Percentiles rank a stretch among this genome's conserved stretches.
These are phyloP conservation scores for Clonostachys solani DNA, from an alignment of 2,329 filamentous ascomycete species.

Conservation along the genomic window DNA sequence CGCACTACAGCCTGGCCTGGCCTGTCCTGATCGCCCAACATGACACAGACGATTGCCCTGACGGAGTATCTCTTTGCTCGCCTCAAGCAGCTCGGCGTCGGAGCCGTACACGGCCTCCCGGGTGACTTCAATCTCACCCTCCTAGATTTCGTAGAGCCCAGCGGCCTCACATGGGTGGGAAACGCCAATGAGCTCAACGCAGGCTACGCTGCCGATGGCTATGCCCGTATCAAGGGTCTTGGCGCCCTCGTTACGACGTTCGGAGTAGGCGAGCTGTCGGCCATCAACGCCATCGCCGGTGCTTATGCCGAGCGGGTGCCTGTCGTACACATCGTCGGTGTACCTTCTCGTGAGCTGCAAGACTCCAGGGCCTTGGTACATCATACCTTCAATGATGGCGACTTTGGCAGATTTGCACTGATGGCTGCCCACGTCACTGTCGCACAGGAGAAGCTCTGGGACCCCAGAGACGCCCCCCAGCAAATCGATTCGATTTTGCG, in stretches of 20 bases:
- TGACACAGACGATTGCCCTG: too few relatives aligned
- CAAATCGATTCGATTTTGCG: slow-evolving; percentile 76
- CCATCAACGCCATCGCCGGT: slow-evolving; percentile 70
- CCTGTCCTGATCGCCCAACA: too few relatives aligned
- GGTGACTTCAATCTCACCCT: slow-evolving; percentile 70
- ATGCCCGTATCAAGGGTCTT: slow-evolving; percentile 69
- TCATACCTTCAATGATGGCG: slow-evolving; percentile 71
- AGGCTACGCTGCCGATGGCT: slow-evolving; percentile 79
- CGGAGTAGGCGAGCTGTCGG: slow-evolving; percentile 70
- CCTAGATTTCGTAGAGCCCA: slow-evolving; percentile 59
- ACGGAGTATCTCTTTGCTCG: slow-evolving; percentile 64
- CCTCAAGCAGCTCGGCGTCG: background rate
- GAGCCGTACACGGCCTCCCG: background rate
- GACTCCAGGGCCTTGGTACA: slow-evolving; percentile 48
- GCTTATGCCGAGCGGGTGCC: slow-evolving; percentile 70
- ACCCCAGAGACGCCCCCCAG: slow-evolving; percentile 63
- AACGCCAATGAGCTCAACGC: slow-evolving; percentile 73
- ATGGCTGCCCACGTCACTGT: slow-evolving; percentile 73
- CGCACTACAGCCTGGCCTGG: too few relatives aligned
- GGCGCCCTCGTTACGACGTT: slow-evolving; percentile 71
- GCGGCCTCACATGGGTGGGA: slow-evolving; percentile 59
- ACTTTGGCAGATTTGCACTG: slow-evolving; percentile 78
- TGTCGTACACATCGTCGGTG: slow-evolving; percentile 64
- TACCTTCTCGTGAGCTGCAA: slow-evolving; percentile 42
- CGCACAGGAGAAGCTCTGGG: slow-evolving; percentile 65